Conservation (phyloP, 768 basidiomycete genomes). For the Naganishia kalamii region DNA sequence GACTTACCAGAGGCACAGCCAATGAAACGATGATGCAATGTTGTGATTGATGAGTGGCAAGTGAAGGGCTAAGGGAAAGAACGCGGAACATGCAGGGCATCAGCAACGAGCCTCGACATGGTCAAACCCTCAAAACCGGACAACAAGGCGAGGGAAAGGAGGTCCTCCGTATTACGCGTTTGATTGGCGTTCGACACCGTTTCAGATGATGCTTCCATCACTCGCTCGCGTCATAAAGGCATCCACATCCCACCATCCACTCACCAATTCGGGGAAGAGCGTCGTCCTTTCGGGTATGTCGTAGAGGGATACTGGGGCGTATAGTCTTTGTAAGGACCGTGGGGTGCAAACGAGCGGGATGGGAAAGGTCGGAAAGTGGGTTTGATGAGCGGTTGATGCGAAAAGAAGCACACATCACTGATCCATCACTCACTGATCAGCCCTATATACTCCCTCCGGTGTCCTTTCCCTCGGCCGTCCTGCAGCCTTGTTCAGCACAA, state of each 20-base stretch:
- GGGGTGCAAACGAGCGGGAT: neutral
- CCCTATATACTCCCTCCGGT: neutral
- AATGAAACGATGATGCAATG: neutral
- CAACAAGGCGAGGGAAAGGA: neutral
- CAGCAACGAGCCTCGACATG: neutral
- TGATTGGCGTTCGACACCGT: slow-evolving; percentile 9
- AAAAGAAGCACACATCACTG: slow-evolving; percentile 7
- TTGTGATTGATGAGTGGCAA: neutral
- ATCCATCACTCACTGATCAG: neutral
- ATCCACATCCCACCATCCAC: neutral
- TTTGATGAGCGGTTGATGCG: slow-evolving; percentile 3
- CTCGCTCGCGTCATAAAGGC: neutral
- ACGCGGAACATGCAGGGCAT: neutral
- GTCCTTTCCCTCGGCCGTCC: neutral
- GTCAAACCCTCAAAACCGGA: too few relatives aligned
- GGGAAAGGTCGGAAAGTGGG: neutral
- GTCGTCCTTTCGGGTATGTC: neutral
- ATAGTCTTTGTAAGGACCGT: neutral
- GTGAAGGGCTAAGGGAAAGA: neutral
- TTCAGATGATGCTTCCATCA: slow-evolving; percentile 2
- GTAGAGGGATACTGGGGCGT: neutral
- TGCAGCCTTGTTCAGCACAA: neutral
- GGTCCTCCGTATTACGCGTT: neutral
- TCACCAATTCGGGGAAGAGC: neutral
- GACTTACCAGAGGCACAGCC: neutral